phyloP scores from a whole-genome alignment of 805 yeast species.

The Cyberlindnera euphorbiiphila region DNA sequence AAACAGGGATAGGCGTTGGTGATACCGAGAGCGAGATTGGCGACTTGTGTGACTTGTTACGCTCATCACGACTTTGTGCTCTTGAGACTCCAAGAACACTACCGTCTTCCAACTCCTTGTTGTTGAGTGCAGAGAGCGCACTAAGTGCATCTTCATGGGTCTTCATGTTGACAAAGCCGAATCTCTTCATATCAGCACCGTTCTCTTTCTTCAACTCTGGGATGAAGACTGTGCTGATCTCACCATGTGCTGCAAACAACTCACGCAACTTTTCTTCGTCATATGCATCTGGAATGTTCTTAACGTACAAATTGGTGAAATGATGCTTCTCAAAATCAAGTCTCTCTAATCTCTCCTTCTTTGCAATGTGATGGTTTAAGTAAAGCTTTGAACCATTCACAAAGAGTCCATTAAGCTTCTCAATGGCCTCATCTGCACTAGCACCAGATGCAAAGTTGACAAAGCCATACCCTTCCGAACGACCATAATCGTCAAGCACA shows the following conservation, averaged over 20 bases:
- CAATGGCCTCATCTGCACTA: constrained; percentile 59
- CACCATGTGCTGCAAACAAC: constrained; percentile 46
- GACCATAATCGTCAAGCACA: constrained; percentile 41
- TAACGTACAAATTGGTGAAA: constrained; percentile 49
- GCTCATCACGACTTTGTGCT: constrained; percentile 41
- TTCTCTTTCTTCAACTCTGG: constrained; percentile 34
- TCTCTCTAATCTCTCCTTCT: constrained; percentile 49
- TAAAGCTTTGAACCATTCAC: constrained; percentile 35
- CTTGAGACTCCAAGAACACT: constrained; percentile 35
- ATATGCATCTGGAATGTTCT: constrained; percentile 39
- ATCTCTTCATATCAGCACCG: constrained; percentile 18
- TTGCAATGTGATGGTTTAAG: constrained; percentile 59
- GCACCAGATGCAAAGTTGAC: constrained; percentile 51
- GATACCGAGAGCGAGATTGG: constrained; percentile 4
- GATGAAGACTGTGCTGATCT: constrained; percentile 47
- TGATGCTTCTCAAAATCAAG: constrained; percentile 41
- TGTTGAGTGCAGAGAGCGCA: constrained; percentile 45
- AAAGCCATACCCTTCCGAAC: constrained; percentile 58
- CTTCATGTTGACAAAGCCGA: constrained; percentile 49
- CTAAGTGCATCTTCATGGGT: constrained; percentile 43
- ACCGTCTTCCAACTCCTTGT: constrained; percentile 35
- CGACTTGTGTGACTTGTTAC: constrained; percentile 14
- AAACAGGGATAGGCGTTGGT: constrained; percentile 3
- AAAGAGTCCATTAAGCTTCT: constrained; percentile 44
- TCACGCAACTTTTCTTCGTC: constrained; percentile 36